Evolutionary conservation across 139 green algal genomes (phyloP), one percentile per base, ranked within the genome.

Genomic region (Yamagishiella unicocca): DNA sequence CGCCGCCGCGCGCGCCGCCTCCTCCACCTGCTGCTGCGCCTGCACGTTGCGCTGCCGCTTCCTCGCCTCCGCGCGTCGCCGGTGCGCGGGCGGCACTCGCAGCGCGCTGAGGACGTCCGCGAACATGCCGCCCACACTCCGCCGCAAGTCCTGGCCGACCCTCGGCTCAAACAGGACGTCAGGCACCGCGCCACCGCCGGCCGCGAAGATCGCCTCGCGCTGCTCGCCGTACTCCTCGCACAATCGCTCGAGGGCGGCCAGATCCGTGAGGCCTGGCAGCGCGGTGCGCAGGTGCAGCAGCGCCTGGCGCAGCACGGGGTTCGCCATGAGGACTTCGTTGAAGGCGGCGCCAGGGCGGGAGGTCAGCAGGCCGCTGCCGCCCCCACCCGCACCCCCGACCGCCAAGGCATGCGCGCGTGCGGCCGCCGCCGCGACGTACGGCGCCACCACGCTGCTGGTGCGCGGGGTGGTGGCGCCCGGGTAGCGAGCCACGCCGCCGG

Each of bases 271-370:
- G 25, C 62, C 33, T 38, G 77, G 77, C 55, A 84, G 35, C 27
- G 77, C 77, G 4, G 55, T 84, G 37, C 77, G 77, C 10, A 84
- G 54, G 77, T 84, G 77, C 38, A 84, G 40, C 77, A 84, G 77
- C 55, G 77, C 54, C 38, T 50, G 24, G 14, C 77, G 77, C 37
- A 84, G 40, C 29, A 58, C 37, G 37, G 77, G 77, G 77, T 84
- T 84, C 55, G 77, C 40, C 55, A 84, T 27, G 1, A 84, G 77
- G 27, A 74, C 14, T 1, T 24, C 43, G 42, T 81, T 61, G 42
- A 81, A 81, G 73, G 43, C 31, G 73, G 73, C 9, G 43, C 12
- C 29, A 45, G 29, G 24, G 42, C 25, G 46, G 74, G 29, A 2
- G 74, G 4, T 10, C 21, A 25, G 31, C 24, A 42, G 31, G 37